phyloP scores from a whole-genome alignment of 352 stramenopile genomes.

The Globisporangium apiculatum region DNA sequence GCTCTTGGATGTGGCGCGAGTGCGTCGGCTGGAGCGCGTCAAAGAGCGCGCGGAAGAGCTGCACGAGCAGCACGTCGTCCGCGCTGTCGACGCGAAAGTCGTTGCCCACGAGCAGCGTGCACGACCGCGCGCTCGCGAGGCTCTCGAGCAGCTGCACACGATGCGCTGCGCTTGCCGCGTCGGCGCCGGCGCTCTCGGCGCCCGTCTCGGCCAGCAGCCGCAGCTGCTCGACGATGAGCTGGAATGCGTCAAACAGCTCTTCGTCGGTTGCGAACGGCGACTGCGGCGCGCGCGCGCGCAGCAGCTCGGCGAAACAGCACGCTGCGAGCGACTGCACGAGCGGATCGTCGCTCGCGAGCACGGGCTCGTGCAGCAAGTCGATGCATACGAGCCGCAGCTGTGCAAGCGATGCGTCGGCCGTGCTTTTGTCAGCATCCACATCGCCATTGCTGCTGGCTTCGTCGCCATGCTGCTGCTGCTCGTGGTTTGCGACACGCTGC shows the following conservation, averaged over 20 bases:
- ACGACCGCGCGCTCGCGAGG: constrained; percentile 51
- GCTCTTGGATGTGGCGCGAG: constrained; percentile 56
- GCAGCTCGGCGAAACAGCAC: constrained; percentile 66
- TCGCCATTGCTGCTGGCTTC: constrained; percentile 7
- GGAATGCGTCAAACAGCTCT: constrained; percentile 63
- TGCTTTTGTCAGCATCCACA: background rate
- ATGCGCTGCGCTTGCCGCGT: constrained; percentile 25
- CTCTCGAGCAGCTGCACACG: constrained; percentile 63
- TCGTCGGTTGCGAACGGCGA: constrained; percentile 61
- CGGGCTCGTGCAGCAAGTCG: constrained; percentile 47
- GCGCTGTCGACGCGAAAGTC: constrained; percentile 35
- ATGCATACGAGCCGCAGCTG: constrained; percentile 36
- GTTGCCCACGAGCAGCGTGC: constrained; percentile 41
- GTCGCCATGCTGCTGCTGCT: constrained; percentile 25
- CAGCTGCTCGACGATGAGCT: constrained; percentile 61
- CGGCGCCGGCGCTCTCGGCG: constrained; percentile 6
- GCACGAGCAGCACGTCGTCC: constrained; percentile 49
- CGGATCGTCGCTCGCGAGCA: constrained; percentile 39
- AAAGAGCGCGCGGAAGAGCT: constrained; percentile 66
- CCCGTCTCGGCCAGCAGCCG: background rate
- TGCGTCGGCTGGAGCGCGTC: constrained; percentile 54
- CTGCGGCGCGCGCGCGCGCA: constrained; percentile 57
- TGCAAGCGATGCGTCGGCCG: constrained; percentile 17
- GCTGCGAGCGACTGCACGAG: constrained; percentile 53
- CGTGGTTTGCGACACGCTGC: constrained; percentile 24